Percentiles rank a stretch among this genome's conserved stretches.
These are phyloP conservation scores for Globisporangium barbulae DNA, from an alignment of 352 stramenopile species.

Conservation along the genomic window DNA sequence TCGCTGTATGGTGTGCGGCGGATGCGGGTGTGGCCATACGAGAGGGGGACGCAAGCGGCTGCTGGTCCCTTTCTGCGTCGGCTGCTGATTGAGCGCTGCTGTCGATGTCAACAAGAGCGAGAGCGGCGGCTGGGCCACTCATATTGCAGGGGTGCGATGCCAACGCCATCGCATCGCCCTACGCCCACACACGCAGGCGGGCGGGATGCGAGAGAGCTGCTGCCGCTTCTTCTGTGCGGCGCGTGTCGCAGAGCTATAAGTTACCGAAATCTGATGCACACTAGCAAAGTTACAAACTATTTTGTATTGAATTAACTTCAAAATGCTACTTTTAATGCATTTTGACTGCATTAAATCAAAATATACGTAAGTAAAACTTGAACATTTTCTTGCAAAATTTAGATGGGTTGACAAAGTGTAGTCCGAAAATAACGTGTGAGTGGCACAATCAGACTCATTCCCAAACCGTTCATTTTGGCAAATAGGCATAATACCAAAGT, in stretches of 20 bases:
- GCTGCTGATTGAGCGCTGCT: neutral
- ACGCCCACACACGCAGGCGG: too few species aligned
- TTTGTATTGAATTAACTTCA: too few species aligned
- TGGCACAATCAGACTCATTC: neutral
- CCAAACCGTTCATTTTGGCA: neutral
- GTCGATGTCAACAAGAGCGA: neutral
- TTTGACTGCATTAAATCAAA: too few species aligned
- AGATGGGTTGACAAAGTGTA: neutral
- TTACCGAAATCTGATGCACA: too few species aligned
- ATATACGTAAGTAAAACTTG: too few species aligned
- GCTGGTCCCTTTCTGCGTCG: neutral
- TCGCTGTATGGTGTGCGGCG: neutral
- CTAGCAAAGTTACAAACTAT: too few species aligned
- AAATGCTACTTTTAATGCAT: too few species aligned
- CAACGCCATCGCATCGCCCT: neutral
- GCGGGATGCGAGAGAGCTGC: too few species aligned
- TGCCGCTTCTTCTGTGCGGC: too few species aligned
- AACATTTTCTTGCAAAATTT: neutral
- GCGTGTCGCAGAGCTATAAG: too few species aligned
- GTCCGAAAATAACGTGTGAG: neutral
- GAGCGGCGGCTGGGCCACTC: conserved; percentile 4
- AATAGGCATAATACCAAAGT: neutral
- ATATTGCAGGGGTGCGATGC: neutral
- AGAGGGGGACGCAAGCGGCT: neutral
- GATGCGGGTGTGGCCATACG: conserved; percentile 14